Evolutionary conservation across 2,329 filamentous ascomycete species (phyloP).

Genomic region (Talaromyces islandicus): DNA sequence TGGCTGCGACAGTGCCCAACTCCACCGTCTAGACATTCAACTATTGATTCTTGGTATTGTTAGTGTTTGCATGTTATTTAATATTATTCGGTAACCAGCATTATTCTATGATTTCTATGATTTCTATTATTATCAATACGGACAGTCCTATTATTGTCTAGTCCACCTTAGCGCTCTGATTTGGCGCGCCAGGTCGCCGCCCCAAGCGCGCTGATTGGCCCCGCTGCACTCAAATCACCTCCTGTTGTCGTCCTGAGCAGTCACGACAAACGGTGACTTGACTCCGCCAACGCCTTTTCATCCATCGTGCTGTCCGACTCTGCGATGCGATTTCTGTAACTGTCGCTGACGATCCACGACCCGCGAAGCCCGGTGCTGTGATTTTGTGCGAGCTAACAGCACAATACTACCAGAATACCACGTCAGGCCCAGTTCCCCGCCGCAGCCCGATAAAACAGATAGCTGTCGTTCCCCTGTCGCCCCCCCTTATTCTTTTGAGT

Average conservation of each 20-base stretch:
- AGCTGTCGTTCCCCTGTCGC: background rate
- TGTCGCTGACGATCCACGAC: background rate
- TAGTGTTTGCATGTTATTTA: background rate
- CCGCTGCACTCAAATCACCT: constrained; percentile 10
- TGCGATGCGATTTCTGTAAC: background rate
- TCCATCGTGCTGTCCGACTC: background rate
- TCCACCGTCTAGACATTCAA: background rate
- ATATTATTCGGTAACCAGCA: too few relatives aligned
- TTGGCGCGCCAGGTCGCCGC: constrained; percentile 5
- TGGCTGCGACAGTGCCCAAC: background rate
- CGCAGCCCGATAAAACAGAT: background rate
- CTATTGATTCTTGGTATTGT: background rate
- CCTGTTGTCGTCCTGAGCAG: background rate
- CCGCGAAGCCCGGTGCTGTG: background rate
- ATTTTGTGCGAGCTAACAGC: background rate
- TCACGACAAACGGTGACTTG: background rate
- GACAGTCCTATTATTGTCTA: too few relatives aligned
- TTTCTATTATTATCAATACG: background rate
- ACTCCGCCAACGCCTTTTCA: background rate
- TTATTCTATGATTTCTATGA: too few relatives aligned
- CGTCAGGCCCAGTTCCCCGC: background rate
- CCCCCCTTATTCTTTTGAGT: background rate
- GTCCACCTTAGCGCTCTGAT: background rate
- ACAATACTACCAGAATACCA: background rate
- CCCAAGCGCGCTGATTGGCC: constrained; percentile 12